These are phyloP conservation scores for Aspergillus novofumigatus DNA, from an alignment of 2,329 filamentous ascomycete genomes.

Conservation along the genomic window DNA sequence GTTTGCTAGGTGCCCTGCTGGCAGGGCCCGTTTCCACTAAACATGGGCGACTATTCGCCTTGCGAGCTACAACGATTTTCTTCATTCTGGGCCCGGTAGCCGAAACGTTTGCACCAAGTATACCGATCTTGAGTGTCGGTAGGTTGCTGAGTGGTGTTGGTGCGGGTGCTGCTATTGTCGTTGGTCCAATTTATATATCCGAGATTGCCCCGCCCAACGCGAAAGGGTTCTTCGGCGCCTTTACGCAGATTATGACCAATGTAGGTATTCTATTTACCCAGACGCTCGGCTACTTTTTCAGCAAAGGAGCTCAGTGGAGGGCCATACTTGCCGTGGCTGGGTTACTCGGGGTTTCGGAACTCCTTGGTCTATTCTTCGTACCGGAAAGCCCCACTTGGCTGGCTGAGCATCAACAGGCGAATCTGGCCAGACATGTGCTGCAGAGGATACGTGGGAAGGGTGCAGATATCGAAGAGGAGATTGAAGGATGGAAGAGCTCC, in stretches of 20 bases:
- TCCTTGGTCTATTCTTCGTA: constrained; percentile 66
- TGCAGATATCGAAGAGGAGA: constrained; percentile 69
- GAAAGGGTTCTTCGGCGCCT: constrained; percentile 70
- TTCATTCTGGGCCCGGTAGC: constrained; percentile 72
- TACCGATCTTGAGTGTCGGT: constrained; percentile 66
- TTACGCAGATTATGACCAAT: constrained; percentile 94
- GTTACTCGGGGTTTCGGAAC: constrained; percentile 63
- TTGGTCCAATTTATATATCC: constrained; percentile 90
- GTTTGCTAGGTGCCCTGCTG: constrained; percentile 74
- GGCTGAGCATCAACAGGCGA: constrained; percentile 59
- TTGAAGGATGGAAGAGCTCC: constrained; percentile 54
- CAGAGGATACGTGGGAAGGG: constrained; percentile 70
- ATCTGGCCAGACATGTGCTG: constrained; percentile 62
- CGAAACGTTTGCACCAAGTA: constrained; percentile 67
- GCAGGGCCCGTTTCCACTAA: constrained; percentile 75
- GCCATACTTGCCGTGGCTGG: constrained; percentile 74
- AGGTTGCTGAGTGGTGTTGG: constrained; percentile 77
- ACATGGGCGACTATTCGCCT: constrained; percentile 69
- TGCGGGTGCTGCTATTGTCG: constrained; percentile 83
- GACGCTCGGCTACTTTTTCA: constrained; percentile 80
- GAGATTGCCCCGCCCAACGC: constrained; percentile 75
- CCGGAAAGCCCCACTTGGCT: constrained; percentile 88
- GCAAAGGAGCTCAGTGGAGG: constrained; percentile 74
- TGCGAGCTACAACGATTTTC: constrained; percentile 72
- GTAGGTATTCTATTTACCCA: constrained; percentile 82